Base-by-base conservation (phyloP, 164 flowering plant species). In the Liquidambar formosana region DNA sequence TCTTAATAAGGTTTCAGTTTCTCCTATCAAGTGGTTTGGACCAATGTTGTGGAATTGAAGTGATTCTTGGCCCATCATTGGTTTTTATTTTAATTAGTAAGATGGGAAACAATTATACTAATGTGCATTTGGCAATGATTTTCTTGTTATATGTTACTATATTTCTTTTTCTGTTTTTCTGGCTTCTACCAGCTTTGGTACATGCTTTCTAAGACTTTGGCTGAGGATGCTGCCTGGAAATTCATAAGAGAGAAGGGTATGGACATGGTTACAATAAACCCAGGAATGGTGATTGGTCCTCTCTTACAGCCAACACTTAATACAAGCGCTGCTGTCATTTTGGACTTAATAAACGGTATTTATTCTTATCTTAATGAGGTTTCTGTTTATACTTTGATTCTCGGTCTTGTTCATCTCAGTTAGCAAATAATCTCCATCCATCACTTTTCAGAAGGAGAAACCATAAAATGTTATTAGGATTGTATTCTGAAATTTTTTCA, bases 151-250 rank as follows among this genome's bases (percentile, higher is more conserved):
- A n/a, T n/a, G n/a, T n/a, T n/a, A n/a, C n/a, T n/a, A n/a, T n/a
- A n/a, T n/a, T n/a, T n/a, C n/a, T n/a, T n/a, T n/a, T n/a, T n/a
- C n/a, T n/a, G n/a, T n/a, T n/a, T n/a, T n/a, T n/a, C n/a, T n/a
- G n/a, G n/a, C n/a, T n/a, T n/a, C n/a, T n/a, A n/a, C n/a, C 66
- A 85, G 91, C 52, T 69, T 4, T 88, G 92, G 92, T 88, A 88
- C 71, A 80, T 76, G 48, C 79, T 87, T 45, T 89, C 94, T 10
- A 89, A 89, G 80, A 84, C 85, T 59, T 73, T 87, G 78, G 94
- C 94, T 54, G 94, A 89, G 75, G 91, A 84, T 2, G 85, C 89
- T 72, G 91, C 91, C 9, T 89, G 93, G 93, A 89, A 87, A 58
- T 83, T 85, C 72, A 82, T 72, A 15, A 81, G 82, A 72, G 91